phyloP scores from a whole-genome alignment of 2,329 filamentous ascomycete species.

The Chaetomiaceae sp. region DNA sequence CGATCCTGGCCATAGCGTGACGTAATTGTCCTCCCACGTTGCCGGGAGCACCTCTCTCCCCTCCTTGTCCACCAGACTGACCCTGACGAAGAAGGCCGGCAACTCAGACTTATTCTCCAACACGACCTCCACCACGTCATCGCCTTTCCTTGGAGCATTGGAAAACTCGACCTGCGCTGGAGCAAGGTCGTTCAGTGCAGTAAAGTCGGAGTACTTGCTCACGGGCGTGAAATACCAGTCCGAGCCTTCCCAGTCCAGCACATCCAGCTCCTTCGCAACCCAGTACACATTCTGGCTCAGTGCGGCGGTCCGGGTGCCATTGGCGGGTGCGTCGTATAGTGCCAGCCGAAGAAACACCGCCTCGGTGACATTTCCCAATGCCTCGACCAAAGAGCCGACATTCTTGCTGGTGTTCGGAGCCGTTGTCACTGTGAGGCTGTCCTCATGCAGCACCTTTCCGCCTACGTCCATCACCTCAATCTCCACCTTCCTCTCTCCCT shows the following conservation, averaged over 20 bases:
- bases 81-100: conserved; percentile 55
- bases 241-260: conserved; percentile 52
- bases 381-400: conserved; percentile 31
- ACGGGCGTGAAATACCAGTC: conserved; percentile 59
- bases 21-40: conserved; percentile 59
- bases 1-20: conserved; percentile 57
- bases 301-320: too few species aligned
- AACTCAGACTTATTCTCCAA: conserved; percentile 49
- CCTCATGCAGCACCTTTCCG: conserved; percentile 41
- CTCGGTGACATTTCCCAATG: conserved; percentile 33
- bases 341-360: conserved; percentile 49
- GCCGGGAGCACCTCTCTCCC: conserved; percentile 48
- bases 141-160: conserved; percentile 11
- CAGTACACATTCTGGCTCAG: conserved; percentile 60
- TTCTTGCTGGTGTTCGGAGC: conserved; percentile 43
- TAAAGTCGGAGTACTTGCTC: conserved; percentile 45
- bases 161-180: conserved; percentile 36
- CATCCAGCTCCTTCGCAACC: conserved; percentile 45
- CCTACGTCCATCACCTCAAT: conserved; percentile 47
- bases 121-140: conserved; percentile 31
- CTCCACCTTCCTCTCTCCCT: conserved; percentile 40
- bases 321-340: conserved; percentile 37
- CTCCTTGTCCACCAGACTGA: conserved; percentile 44
- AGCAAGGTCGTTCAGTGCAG: conserved; percentile 38
- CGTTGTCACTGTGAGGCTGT: conserved; percentile 33